Evolutionary conservation across 2,329 filamentous ascomycete species (phyloP), one percentile per base, ranked within the genome.

Genomic region (Neocucurbitaria cava): DNA sequence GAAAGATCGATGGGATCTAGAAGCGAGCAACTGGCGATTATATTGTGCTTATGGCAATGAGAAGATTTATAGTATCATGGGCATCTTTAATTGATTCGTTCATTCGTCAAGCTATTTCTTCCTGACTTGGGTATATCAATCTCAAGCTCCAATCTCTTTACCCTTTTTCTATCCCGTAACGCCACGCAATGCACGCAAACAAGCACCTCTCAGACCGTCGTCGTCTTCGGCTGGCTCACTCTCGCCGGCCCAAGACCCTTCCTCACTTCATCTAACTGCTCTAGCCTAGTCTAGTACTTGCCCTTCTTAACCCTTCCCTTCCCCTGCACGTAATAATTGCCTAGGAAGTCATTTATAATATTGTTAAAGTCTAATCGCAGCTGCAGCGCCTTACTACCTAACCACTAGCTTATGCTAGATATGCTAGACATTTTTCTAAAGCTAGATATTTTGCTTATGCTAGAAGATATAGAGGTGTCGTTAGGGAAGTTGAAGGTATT

Each of bases 311-410:
- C 85, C 49, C 83, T 77, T 38, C 76, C 68, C 79, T 92, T 92
- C 1, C 89, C 89, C 21, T 83, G 83, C 77, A 87, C 88, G 9
- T 85, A 85, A 71, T 91, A 89, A 30, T 82, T 87, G 7, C 87
- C 90, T 23, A 98, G 78, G 77, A 99, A 99, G 52, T 96, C 93
- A 71, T 98, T 94, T 82, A 99, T 87, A 72, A 98, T 92, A 57
- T 82, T 85, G 72, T 96, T 89, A 76, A 99, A 96, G 72, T 97
- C 93, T 35, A 83, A 81, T 41, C 92, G 82, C 35, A 91, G 79
- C 9, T 88, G 84, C 1, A 79, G 78, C 15, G 77, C 79, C 42
- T 76, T 68, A 46, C 71, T 74, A 23, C 62, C 65, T 0, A 67
- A 71, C 64, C 72, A 70, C 6, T 69, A 70, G 31, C 72, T 77